phyloP scores from a whole-genome alignment of 495 filamentous ascomycete genomes.

The Neurospora tetraspora region DNA sequence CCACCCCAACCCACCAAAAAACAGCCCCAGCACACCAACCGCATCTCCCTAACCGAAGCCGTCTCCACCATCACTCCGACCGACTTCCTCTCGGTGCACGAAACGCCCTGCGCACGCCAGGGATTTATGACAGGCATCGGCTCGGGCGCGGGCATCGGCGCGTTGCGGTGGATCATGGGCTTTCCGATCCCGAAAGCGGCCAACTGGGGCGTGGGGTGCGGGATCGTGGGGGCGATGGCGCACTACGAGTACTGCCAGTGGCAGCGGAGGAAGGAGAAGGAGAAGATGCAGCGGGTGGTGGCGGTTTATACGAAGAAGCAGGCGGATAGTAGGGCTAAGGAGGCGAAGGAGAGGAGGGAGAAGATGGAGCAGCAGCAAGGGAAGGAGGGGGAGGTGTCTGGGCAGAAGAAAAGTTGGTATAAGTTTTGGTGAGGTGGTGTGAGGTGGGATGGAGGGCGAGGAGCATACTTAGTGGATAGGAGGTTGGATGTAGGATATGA shows the following conservation, averaged over 20 bases:
- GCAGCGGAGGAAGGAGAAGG: conserved; percentile 56
- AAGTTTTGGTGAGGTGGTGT: conserved; percentile 38
- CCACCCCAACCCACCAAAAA: neutral
- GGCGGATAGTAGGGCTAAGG: conserved; percentile 38
- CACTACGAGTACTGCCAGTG: conserved; percentile 77
- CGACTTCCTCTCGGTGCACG: conserved; percentile 66
- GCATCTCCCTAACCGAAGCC: conserved; percentile 50
- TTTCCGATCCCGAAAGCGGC: conserved; percentile 45
- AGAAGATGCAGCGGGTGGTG: conserved; percentile 68
- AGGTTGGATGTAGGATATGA: neutral
- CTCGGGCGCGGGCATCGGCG: conserved; percentile 63
- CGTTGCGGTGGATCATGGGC: conserved; percentile 58
- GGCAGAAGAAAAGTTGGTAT: conserved; percentile 30
- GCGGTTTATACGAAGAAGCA: conserved; percentile 71
- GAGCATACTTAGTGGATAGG: neutral
- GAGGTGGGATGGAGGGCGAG: neutral
- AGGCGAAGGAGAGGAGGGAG: conserved; percentile 20
- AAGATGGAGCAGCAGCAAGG: conserved; percentile 41
- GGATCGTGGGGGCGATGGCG: conserved; percentile 49
- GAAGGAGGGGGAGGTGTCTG: conserved; percentile 27
- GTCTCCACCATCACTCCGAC: conserved; percentile 53
- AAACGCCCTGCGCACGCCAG: conserved; percentile 74
- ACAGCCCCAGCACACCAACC: conserved; percentile 17
- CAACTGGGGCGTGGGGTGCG: conserved; percentile 79
- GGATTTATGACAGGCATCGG: conserved; percentile 75